Conservation (phyloP, 1,284 basidiomycete genomes). For the Fomitopsis schrenkii region DNA sequence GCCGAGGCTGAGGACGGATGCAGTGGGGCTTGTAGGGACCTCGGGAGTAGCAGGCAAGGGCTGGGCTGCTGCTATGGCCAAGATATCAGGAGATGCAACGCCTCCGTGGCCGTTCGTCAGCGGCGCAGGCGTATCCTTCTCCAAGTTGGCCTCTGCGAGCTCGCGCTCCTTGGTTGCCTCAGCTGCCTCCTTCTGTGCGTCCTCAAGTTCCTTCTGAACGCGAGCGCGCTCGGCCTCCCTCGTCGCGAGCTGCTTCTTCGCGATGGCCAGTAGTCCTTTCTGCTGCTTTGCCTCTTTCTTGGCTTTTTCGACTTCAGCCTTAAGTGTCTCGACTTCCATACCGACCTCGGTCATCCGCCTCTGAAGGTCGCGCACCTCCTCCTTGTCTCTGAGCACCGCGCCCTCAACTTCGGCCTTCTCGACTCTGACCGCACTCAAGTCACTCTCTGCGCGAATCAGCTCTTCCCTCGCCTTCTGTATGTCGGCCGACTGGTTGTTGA, state of each 20-base stretch:
- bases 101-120: conserved; percentile 28
- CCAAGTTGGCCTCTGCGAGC: conserved; percentile 48
- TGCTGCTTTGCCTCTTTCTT: conserved; percentile 96
- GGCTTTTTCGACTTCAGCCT: conserved; percentile 79
- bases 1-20: conserved; percentile 34
- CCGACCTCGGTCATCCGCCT: conserved; percentile 80
- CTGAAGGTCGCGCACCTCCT: conserved; percentile 87
- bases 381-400: conserved; percentile 85
- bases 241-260: conserved; percentile 88
- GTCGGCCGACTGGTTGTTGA: conserved; percentile 66
- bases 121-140: conserved; percentile 26
- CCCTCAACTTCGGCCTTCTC: conserved; percentile 95
- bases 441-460: conserved; percentile 88
- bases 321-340: conserved; percentile 69
- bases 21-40: conserved; percentile 28
- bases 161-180: conserved; percentile 54
- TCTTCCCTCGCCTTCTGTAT: conserved; percentile 79
- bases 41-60: conserved; percentile 72
- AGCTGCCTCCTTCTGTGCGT: conserved; percentile 52
- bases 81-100: conserved; percentile 38
- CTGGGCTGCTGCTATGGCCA: conserved; percentile 61
- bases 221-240: conserved; percentile 79
- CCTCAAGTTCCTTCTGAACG: conserved; percentile 69
- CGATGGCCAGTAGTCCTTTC: conserved; percentile 91
- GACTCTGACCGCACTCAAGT: conserved; percentile 83